Conservation (phyloP, 805 yeast species). For the Monosporozyma aquatica region DNA sequence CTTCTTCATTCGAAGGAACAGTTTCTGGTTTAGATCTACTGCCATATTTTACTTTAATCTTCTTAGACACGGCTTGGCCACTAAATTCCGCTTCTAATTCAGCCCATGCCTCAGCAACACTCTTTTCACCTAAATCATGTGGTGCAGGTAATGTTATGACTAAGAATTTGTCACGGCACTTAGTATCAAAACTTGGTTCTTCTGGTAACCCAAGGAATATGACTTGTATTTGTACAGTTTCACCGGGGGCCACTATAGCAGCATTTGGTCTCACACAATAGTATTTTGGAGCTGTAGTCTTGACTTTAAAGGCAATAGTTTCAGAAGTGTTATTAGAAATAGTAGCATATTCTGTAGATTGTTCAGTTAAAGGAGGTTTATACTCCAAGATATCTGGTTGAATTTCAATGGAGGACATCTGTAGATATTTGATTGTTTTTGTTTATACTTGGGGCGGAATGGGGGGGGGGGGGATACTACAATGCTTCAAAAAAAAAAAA, state of each 20-base stretch:
- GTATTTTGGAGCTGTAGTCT: slow-evolving; percentile 94
- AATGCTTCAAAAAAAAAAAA: too few species aligned
- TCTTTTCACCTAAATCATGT: slow-evolving; percentile 42
- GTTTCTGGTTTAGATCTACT: slow-evolving; percentile 4
- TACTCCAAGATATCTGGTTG: slow-evolving; percentile 67
- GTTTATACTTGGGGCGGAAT: too few species aligned
- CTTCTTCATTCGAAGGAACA: slow-evolving; percentile 7
- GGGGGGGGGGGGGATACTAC: too few species aligned
- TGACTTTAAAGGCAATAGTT: slow-evolving; percentile 83
- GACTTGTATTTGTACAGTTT: slow-evolving; percentile 62
- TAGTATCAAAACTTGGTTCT: slow-evolving; percentile 64
- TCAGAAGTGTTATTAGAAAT: slow-evolving; percentile 49
- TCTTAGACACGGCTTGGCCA: slow-evolving; percentile 49
- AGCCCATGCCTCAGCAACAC: slow-evolving; percentile 70
- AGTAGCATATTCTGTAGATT: slow-evolving; percentile 50
- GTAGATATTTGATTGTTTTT: too few species aligned
- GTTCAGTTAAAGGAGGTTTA: slow-evolving; percentile 65
- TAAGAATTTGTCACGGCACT: slow-evolving; percentile 87
- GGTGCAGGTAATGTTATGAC: slow-evolving; percentile 79
- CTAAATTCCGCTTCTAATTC: slow-evolving; percentile 53
- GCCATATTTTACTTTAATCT: slow-evolving; percentile 51
- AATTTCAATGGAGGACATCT: slow-evolving; percentile 47
- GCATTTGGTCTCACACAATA: slow-evolving; percentile 97
- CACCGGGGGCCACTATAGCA: slow-evolving; percentile 67
- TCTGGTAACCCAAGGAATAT: slow-evolving; percentile 75